Evolutionary conservation across 345 rosid genomes (phyloP), one percentile per base, ranked within the genome.

Genomic region (Eutrema yunnanense): DNA sequence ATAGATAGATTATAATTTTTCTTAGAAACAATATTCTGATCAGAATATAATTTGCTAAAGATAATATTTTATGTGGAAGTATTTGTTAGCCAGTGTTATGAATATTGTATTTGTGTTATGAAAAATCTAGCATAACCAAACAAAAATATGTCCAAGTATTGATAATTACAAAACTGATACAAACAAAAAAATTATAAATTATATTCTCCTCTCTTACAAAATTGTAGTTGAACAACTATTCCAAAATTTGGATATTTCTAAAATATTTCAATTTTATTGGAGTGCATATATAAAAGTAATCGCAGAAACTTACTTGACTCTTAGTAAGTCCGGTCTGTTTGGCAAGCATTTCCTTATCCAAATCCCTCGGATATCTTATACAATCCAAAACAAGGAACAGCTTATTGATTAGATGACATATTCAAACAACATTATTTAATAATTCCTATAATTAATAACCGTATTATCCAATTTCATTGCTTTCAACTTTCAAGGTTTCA

Each of bases 271-370:
- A 57, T 36, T 37, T 6, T 6, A 37, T 37, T 37, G 9, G 42
- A 38, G 13, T 40, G 5, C 6, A 3, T 32, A 32, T 5, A 16
- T 16, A 16, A 32, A 55, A 10, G 36, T n/a, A 56, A 56, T 34
- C 27, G 16, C 62, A 36, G 42, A n/a, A 58, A 61, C 66, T 56
- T 76, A 84, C 97, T 86, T 90, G 97, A 75, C 89, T 82, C 79
- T 92, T 81, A 43, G 97, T 86, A 51, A 90, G 89, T 33, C 92
- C 95, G 9, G 95, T 88, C 81, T 88, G 89, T 78, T 87, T 90
- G 8, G 97, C 97, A 30, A 90, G 90, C 86, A 84, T 72, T 42
- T 75, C 84, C 81, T 90, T 90, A 61, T 90, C 97, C 30, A 88
- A 81, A 81, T 90, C 97, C 77, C 83, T 88, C 6, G 97, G 97